Percentiles rank a stretch among this genome's conserved stretches.
Conservation (phyloP, 148 eudicot genomes). For the Chenopodium album region DNA sequence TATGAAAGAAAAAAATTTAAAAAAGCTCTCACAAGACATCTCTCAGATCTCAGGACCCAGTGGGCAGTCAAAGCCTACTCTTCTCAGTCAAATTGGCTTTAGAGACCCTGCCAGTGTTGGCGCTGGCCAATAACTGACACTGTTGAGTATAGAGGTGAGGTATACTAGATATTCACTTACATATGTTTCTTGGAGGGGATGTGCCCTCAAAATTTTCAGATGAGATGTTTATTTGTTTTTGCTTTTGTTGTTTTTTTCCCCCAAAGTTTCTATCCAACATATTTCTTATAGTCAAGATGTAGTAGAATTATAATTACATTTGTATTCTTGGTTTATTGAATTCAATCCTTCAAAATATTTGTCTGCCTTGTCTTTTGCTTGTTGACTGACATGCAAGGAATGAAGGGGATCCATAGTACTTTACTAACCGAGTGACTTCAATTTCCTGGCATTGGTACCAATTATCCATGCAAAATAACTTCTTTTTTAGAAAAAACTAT, state of each 20-base stretch:
- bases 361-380: not conserved
- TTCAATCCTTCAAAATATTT: not conserved
- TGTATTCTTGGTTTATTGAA: not conserved
- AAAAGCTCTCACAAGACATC: slow-evolving; percentile 46
- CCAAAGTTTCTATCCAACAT: not conserved
- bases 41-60: slow-evolving; percentile 95
- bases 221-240: not conserved
- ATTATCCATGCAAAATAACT: not conserved
- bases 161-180: not conserved
- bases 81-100: slow-evolving; percentile 91
- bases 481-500: not conserved
- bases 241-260: too few relatives aligned
- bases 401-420: not conserved
- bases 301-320: not conserved
- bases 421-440: not conserved
- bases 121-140: slow-evolving; percentile 84
- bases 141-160: slow-evolving; percentile 79
- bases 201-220: not conserved
- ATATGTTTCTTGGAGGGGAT: not conserved
- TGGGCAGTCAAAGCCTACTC: slow-evolving; percentile 63
- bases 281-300: not conserved
- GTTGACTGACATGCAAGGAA: not conserved
- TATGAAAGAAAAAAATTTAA: slow-evolving; percentile 24
- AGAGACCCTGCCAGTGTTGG: slow-evolving; percentile 93
- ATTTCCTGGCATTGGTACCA: not conserved